These are phyloP conservation scores for Neurospora sp. DNA, from an alignment of 2,329 filamentous ascomycete genomes.

Conservation along the genomic window DNA sequence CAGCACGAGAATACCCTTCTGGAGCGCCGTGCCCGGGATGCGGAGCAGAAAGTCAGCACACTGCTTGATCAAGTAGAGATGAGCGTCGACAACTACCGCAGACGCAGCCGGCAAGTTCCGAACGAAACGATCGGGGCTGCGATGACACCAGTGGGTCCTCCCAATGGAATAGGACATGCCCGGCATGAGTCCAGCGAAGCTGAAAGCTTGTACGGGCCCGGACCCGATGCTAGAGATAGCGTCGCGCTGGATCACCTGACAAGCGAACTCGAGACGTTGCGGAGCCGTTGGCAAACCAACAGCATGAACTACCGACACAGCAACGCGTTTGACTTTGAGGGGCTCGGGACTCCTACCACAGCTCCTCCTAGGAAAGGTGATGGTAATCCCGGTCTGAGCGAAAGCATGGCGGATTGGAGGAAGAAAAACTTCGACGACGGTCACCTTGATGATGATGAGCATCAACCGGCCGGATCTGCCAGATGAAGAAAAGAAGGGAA, in stretches of 20 bases:
- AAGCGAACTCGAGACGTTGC: constrained; percentile 80
- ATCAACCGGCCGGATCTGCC: neutral
- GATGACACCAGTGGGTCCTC: constrained; percentile 15
- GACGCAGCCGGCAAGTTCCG: constrained; percentile 52
- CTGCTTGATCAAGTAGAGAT: constrained; percentile 90
- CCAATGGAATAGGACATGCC: constrained; percentile 33
- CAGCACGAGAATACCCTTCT: constrained; percentile 73
- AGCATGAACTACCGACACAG: constrained; percentile 92
- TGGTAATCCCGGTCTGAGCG: constrained; percentile 46
- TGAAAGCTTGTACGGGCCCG: constrained; percentile 53
- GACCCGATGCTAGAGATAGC: constrained; percentile 47
- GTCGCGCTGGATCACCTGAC: constrained; percentile 81
- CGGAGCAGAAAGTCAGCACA: constrained; percentile 85
- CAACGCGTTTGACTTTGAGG: constrained; percentile 79
- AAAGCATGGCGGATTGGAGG: constrained; percentile 70
- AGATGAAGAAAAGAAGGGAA: neutral
- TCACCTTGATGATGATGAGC: constrained; percentile 9
- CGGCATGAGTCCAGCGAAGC: constrained; percentile 48
- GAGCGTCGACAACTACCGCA: constrained; percentile 89
- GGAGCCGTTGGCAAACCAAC: constrained; percentile 89
- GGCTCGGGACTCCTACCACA: constrained; percentile 5
- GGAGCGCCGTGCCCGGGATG: constrained; percentile 76
- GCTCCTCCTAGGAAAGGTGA: constrained; percentile 22
- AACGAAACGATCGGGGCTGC: constrained; percentile 25
- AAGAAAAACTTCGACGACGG: constrained; percentile 55